phyloP scores from a whole-genome alignment of 2,329 filamentous ascomycete genomes.

The Fonsecaea pedrosoi region DNA sequence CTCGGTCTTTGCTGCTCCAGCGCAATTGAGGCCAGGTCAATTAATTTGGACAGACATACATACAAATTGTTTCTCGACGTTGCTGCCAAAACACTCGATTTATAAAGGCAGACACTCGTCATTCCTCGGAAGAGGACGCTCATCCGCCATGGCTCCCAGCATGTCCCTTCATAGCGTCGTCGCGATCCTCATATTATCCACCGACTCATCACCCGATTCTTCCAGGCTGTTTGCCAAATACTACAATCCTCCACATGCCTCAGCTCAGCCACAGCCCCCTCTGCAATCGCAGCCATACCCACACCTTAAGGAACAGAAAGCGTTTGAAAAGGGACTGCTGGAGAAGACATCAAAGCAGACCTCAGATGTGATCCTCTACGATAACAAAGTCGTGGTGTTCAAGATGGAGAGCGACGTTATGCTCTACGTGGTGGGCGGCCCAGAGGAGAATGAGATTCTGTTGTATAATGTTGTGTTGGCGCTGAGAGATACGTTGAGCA shows the following conservation, averaged over 20 bases:
- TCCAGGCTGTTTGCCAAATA: slow-evolving; percentile 94
- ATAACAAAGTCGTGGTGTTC: slow-evolving; percentile 94
- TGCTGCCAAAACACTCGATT: background rate
- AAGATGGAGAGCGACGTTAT: slow-evolving; percentile 98
- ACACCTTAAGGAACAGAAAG: slow-evolving; percentile 89
- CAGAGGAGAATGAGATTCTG: slow-evolving; percentile 96
- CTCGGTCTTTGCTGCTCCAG: background rate
- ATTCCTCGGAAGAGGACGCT: background rate
- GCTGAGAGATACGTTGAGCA: slow-evolving; percentile 86
- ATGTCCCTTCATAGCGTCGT: slow-evolving; percentile 79
- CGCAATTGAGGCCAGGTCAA: slow-evolving; percentile 23
- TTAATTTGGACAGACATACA: background rate
- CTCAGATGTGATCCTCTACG: slow-evolving; percentile 95
- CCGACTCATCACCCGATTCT: slow-evolving; percentile 71
- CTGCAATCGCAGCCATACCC: slow-evolving; percentile 72
- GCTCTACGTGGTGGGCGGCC: slow-evolving; percentile 88
- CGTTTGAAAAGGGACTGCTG: slow-evolving; percentile 93
- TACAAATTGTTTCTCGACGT: background rate
- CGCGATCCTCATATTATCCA: slow-evolving; percentile 78
- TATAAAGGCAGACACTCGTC: background rate
- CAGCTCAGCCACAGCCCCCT: slow-evolving; percentile 63
- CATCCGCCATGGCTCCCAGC: slow-evolving; percentile 69
- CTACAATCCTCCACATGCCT: slow-evolving; percentile 73
- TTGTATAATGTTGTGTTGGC: slow-evolving; percentile 93
- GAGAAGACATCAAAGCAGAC: slow-evolving; percentile 97